Evolutionary conservation across 75 land plant species (phyloP), one percentile per base, ranked within the genome.

Genomic region (Selaginella moellendorffii): DNA sequence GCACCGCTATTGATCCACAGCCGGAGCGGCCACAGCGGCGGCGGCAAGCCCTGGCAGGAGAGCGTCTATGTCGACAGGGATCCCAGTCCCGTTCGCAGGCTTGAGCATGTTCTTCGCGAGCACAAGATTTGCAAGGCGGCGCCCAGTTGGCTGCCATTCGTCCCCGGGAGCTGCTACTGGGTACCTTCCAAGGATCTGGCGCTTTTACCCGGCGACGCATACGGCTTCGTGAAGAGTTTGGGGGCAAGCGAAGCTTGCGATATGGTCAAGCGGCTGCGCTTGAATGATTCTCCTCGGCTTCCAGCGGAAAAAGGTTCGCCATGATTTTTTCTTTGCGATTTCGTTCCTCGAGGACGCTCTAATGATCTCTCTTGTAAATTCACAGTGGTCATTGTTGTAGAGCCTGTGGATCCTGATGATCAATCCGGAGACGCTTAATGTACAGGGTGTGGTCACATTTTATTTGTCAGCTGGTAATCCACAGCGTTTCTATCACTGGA

Each of bases 161-260:
- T 71, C 0, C 85, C 85, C 0, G 81, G 79, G 0, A 59, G 74
- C 12, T 82, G 81, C 14, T 82, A 76, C 54, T 82, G 85, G 81
- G 81, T 82, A 5, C 84, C 84, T 9, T 79, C 81, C 1, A 17
- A 30, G 20, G 17, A 36, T 5, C 46, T 36, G 5, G 14, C 46
- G 46, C 10, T 36, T 14, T 14, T 36, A 14, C 46, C 46, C 46
- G 14, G 46, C 14, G 46, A 36, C 5, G 46, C 46, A 36, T 36
- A 5, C 14, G 46, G 46, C 10, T 36, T 5, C 14, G 14, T 36
- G 14, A 5, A 14, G 10, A 14, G 14, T 36, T 14, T 36, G 46
- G 14, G 46, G 5, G 46, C 5, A 5, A 36, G 14, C 14, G 46
- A 36, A 14, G 46, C 14, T 36, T 14, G 46, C 46, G 46, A 36